phyloP scores from a whole-genome alignment of 2,329 filamentous ascomycete species.

The Aspergillus jensenii region DNA sequence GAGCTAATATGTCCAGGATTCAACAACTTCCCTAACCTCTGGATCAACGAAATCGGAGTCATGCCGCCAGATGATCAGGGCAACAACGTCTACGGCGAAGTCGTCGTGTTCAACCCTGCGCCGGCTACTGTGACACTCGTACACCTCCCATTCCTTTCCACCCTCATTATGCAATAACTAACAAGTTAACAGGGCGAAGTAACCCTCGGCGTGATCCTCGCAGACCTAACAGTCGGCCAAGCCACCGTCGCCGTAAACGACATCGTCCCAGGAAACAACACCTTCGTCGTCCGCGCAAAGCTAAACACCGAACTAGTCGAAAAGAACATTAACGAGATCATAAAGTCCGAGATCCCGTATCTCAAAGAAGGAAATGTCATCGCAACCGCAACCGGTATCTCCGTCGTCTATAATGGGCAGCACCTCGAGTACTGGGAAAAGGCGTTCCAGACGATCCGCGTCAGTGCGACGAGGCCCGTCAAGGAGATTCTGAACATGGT shows the following conservation, averaged over 20 bases:
- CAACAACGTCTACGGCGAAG: constrained; percentile 4
- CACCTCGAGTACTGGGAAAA: constrained; percentile 12
- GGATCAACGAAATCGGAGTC: constrained; percentile 1
- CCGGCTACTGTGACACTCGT: constrained; percentile 3
- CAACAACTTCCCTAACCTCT: constrained; percentile 4
- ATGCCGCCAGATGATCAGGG: background rate
- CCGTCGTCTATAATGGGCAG: constrained; percentile 4
- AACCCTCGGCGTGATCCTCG: constrained; percentile 2
- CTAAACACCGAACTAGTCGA: background rate
- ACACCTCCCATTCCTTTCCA: background rate
- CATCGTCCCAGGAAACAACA: constrained; percentile 9
- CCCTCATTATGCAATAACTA: background rate
- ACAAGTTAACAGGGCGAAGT: constrained; percentile 1
- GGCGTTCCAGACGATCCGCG: background rate
- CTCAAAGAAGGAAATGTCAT: background rate
- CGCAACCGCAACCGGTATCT: background rate
- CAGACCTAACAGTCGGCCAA: constrained; percentile 1
- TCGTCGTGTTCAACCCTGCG: constrained; percentile 3
- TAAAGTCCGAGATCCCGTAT: constrained; percentile 1
- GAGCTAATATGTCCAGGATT: background rate
- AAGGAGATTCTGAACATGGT: background rate
- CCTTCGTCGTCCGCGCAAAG: background rate
- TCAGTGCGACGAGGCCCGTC: constrained; percentile 2
- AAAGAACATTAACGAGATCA: background rate
- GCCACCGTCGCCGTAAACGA: constrained; percentile 2